Evolutionary conservation across 176 grass and related monocot species (phyloP), one percentile per base, ranked within the genome.

Genomic region (Avena atlantica): DNA sequence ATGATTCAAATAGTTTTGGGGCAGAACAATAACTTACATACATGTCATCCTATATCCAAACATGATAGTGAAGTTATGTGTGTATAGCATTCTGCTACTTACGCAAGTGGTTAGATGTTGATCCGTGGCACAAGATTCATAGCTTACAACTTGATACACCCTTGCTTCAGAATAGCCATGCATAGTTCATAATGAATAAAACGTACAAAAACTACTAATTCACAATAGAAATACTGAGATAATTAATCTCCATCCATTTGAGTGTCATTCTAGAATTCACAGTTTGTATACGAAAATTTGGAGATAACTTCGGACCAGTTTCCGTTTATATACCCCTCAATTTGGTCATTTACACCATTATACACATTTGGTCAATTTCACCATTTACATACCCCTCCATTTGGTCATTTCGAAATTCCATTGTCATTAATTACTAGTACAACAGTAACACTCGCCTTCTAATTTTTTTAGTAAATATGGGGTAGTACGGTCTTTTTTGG

Each of bases 1-100:
- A 12, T 36, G 7, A 73, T 34, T 86, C 64, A 82, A 81, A 86
- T 49, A 59, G 20, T 67, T 83, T 81, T 47, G 12, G 1, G 1
- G 4, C 50, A 81, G 42, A 71, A 29, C 16, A 73, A 63, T 27
- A 59, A 70, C 7, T 80, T 59, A 59, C 12, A 73, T 79, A 72
- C 21, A 80, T 47, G 14, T 36, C 74, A 29, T 37, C 40, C 55
- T 75, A 66, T 34, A 81, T 37, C 13, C 12, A 68, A 70, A 70
- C n/a, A 78, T 48, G 2, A 24, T 21, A 65, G 75, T 2, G 8
- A 86, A 12, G n/a, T 16, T 70, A 58, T 45, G 23, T 11, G 27
- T 59, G 64, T 48, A 23, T 34, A 73, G n/a, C 2, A 9, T 70
- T 44, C 59, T 20, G 34, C 20, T 24, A 83, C 68, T 45, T 1